phyloP scores from a whole-genome alignment of 2,329 filamentous ascomycete genomes.

The Macroventuria anomochaeta region DNA sequence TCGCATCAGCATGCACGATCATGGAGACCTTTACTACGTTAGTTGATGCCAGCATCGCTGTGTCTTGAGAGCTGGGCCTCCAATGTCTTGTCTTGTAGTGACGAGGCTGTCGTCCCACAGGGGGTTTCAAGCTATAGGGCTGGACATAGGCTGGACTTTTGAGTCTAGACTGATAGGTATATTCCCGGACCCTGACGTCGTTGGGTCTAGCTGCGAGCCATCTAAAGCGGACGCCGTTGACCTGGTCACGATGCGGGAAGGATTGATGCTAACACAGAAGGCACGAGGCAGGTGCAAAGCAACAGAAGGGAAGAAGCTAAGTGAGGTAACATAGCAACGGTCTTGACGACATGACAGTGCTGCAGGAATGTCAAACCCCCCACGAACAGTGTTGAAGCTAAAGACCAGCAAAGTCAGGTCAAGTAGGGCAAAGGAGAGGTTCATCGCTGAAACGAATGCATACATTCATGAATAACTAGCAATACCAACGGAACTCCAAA shows the following conservation, averaged over 20 bases:
- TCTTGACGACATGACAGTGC: conserved; percentile 1
- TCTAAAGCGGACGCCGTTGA: conserved; percentile 3
- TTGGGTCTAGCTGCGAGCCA: background rate
- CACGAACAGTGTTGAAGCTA: background rate
- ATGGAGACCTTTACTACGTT: background rate
- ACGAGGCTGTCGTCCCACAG: conserved; percentile 11
- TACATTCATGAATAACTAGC: conserved; percentile 1
- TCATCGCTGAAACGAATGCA: conserved; percentile 1
- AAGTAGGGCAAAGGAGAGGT: background rate
- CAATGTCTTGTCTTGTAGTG: conserved; percentile 15
- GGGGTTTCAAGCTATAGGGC: background rate
- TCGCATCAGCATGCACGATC: background rate
- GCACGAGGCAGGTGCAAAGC: conserved; percentile 1
- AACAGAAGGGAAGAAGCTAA: conserved; percentile 4
- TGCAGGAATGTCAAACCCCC: conserved; percentile 1
- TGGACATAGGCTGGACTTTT: background rate
- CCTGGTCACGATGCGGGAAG: conserved; percentile 15
- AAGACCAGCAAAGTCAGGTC: background rate
- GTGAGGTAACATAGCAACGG: conserved; percentile 1
- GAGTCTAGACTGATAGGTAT: background rate
- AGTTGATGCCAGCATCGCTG: background rate
- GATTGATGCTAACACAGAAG: conserved; percentile 6
- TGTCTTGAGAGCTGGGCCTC: background rate
- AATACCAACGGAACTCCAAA: background rate
- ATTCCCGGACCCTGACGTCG: background rate